Percentiles rank a stretch among this genome's conserved stretches.
Evolutionary conservation across 179 eudicot species (phyloP).

Genomic region (Camellia oleifera): DNA sequence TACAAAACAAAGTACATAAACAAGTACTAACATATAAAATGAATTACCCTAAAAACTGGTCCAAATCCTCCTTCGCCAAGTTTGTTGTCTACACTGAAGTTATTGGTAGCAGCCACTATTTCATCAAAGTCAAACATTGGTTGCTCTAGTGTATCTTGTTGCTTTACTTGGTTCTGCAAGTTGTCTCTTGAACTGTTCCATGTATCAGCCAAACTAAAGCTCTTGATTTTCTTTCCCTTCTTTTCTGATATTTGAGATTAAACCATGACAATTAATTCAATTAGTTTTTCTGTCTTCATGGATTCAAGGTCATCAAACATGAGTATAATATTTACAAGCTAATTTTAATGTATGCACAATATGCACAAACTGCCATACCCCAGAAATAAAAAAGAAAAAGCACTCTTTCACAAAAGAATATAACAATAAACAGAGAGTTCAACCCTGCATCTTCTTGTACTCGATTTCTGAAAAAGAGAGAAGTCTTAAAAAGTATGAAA

Average conservation of each 20-base stretch:
- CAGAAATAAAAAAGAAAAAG: too few relatives aligned
- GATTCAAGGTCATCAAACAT: background rate
- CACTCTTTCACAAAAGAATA: too few relatives aligned
- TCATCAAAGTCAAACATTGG: slow-evolving; percentile 17
- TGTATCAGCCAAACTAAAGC: background rate
- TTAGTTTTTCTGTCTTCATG: too few relatives aligned
- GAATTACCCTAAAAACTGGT: slow-evolving; percentile 25
- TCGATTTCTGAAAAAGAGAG: background rate
- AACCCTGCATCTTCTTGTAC: too few relatives aligned
- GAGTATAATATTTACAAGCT: background rate
- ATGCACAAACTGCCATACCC: too few relatives aligned
- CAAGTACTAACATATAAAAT: too few relatives aligned
- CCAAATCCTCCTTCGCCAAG: slow-evolving; percentile 36
- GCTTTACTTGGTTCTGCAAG: background rate
- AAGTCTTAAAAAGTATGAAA: too few relatives aligned
- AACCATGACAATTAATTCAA: background rate
- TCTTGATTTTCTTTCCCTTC: background rate
- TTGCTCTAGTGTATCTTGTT: slow-evolving; percentile 11
- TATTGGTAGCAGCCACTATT: slow-evolving; percentile 22
- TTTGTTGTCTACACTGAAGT: slow-evolving; percentile 23
- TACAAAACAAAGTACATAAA: too few relatives aligned
- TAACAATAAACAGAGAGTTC: too few relatives aligned
- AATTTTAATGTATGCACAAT: too few relatives aligned
- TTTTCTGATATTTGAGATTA: slow-evolving; percentile 4
- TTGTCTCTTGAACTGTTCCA: background rate